Evolutionary conservation across 805 yeast genomes (phyloP), one percentile per base, ranked within the genome.

Genomic region (Scheffersomyces stipitis): DNA sequence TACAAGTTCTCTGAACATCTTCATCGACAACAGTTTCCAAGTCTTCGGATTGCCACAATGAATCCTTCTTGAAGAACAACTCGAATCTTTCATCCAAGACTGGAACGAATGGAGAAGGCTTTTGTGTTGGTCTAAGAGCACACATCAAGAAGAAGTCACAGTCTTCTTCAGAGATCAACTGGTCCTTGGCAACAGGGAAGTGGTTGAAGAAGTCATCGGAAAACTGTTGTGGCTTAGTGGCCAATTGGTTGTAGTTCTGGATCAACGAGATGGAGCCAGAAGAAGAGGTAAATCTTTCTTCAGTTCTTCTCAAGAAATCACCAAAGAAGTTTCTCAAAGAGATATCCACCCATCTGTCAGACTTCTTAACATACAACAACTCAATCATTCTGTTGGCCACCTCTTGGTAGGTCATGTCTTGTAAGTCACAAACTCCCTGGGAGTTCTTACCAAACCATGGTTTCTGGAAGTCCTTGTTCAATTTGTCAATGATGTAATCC

Each of bases 1-100:
- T 89, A 85, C 99, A 95, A n/a, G 97, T 91, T 76, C 99, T 85
- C 67, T 90, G 90, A 45, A 93, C 98, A 62, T 93, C 99, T 56
- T 85, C 88, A 50, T 77, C 98, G 48, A 87, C 90, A 59, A 93
- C 98, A 42, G 97, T 86, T 62, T 89, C 97, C 60, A 93, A 78
- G 62, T 87, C 91, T 74, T 93, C 98, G 16, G 96, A 86, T 76
- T 93, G 99, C 99, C 99, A 93, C 63, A 93, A 76, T 20, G 98
- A 91, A 67, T 93, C 99, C 73, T 93, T 93, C 81, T 93, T 93
- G 80, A 93, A 93, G 78, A 86, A 93, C 59, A 83, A 81, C 66
- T 93, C 97, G 56, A 93, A 88, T 72, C 87, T 85, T 49, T 87
- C 95, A 60, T 93, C 96, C 62, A 93, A 76, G 15, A 87, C 85